Evolutionary conservation across 352 stramenopile species (phyloP).

Genomic region (Phytopythium kandeliae): DNA sequence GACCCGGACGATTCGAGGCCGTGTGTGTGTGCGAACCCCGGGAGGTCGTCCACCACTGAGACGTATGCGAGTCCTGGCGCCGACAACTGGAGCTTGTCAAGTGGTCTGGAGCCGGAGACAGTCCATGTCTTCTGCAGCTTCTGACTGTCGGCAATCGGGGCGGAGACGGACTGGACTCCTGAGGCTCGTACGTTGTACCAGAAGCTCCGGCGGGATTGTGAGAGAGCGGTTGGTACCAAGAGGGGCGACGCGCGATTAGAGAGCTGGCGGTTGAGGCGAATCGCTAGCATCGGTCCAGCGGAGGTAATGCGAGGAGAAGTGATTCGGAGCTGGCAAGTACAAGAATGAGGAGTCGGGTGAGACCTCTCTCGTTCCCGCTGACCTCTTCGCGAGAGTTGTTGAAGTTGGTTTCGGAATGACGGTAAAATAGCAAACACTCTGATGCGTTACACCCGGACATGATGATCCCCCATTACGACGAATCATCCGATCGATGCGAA

Average conservation of each 20-base stretch:
- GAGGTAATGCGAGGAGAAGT: not conserved
- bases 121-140: conserved; percentile 27
- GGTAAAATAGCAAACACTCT: not conserved
- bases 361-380: too few species aligned
- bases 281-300: not conserved
- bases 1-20: conserved; percentile 4
- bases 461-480: too few species aligned
- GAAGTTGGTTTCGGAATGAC: not conserved
- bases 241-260: not conserved
- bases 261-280: not conserved
- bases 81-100: conserved; percentile 22
- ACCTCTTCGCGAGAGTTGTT: too few species aligned
- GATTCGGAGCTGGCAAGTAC: not conserved
- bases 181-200: conserved; percentile 1
- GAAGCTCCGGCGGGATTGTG: not conserved
- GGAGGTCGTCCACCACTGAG: conserved; percentile 23
- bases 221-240: not conserved
- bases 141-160: conserved; percentile 13
- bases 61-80: conserved; percentile 29
- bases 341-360: not conserved
- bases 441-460: not conserved
- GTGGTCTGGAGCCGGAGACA: conserved; percentile 12
- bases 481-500: too few species aligned
- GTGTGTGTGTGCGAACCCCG: conserved; percentile 7
- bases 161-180: not conserved